A percentile compares a stretch with the other conserved stretches of the same genome.
Conservation (phyloP, 257 asterid genomes). For the Jasminum sambac region DNA sequence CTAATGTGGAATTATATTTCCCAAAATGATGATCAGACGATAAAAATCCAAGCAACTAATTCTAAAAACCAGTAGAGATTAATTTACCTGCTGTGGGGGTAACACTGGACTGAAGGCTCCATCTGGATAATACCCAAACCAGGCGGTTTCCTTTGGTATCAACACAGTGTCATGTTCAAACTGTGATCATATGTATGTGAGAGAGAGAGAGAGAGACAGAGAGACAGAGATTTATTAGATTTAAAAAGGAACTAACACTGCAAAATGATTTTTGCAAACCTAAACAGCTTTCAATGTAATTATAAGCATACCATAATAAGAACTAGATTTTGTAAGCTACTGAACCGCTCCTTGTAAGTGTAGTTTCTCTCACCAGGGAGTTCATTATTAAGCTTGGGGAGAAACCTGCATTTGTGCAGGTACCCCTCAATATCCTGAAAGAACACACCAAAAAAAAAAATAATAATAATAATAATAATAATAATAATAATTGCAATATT, state of each 20-base stretch:
- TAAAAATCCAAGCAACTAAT: background rate
- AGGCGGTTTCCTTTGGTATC: conserved; percentile 91
- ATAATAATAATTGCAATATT: background rate
- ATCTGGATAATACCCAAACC: conserved; percentile 96
- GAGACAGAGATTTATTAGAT: conserved; percentile 16
- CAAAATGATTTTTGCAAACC: conserved; percentile 1
- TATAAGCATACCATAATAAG: conserved; percentile 68
- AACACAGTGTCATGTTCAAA: conserved; percentile 88
- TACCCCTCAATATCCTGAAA: conserved; percentile 70
- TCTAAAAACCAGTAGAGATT: background rate
- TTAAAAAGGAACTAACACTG: background rate
- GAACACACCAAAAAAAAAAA: too few species aligned
- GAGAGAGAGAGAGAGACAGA: conserved; percentile 12
- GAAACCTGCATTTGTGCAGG: conserved; percentile 71
- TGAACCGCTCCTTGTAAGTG: conserved; percentile 78
- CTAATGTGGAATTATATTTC: conserved; percentile 3
- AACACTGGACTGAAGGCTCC: conserved; percentile 72
- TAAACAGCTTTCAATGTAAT: background rate
- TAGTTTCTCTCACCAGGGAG: conserved; percentile 66
- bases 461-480: too few species aligned
- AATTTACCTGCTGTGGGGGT: conserved; percentile 67
- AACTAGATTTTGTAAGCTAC: conserved; percentile 77
- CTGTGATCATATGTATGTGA: conserved; percentile 32
- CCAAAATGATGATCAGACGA: conserved; percentile 1
- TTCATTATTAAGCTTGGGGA: conserved; percentile 91